Percentiles rank a stretch among this genome's conserved stretches.
Conservation (phyloP, 2,329 filamentous ascomycete species). For the Fonsecaea monophora region DNA sequence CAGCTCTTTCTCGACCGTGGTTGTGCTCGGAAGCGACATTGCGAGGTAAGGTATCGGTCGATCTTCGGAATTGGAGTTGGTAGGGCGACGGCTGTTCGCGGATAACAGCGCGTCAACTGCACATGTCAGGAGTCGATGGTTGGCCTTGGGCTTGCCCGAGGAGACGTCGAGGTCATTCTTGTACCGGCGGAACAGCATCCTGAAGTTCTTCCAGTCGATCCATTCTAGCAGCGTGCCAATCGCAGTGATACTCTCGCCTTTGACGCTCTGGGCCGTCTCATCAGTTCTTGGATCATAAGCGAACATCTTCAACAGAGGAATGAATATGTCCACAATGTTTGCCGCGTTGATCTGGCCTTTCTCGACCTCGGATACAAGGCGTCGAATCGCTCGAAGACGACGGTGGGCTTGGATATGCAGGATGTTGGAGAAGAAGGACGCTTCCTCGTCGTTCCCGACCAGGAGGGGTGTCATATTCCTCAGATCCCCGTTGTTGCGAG, state of each 20-base stretch:
- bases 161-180: conserved; percentile 83
- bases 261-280: conserved; percentile 77
- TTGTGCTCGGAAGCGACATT: conserved; percentile 68
- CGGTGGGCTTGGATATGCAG: conserved; percentile 87
- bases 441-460: conserved; percentile 74
- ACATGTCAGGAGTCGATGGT: conserved; percentile 80
- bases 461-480: conserved; percentile 76
- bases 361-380: conserved; percentile 72
- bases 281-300: conserved; percentile 84
- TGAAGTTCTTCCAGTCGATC: conserved; percentile 89
- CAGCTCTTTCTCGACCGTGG: conserved; percentile 75
- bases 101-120: conserved; percentile 77
- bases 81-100: conserved; percentile 52
- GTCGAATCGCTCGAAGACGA: conserved; percentile 80
- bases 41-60: conserved; percentile 56
- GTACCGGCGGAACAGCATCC: conserved; percentile 81
- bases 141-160: conserved; percentile 64
- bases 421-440: conserved; percentile 91
- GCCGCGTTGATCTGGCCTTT: conserved; percentile 71
- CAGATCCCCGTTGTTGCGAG: conserved; percentile 73
- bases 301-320: conserved; percentile 93
- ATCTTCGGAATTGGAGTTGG: conserved; percentile 36
- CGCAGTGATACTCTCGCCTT: conserved; percentile 82
- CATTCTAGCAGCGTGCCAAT: conserved; percentile 76
- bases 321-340: conserved; percentile 84